phyloP scores from a whole-genome alignment of 495 filamentous ascomycete species.

The Parathielavia appendiculata region DNA sequence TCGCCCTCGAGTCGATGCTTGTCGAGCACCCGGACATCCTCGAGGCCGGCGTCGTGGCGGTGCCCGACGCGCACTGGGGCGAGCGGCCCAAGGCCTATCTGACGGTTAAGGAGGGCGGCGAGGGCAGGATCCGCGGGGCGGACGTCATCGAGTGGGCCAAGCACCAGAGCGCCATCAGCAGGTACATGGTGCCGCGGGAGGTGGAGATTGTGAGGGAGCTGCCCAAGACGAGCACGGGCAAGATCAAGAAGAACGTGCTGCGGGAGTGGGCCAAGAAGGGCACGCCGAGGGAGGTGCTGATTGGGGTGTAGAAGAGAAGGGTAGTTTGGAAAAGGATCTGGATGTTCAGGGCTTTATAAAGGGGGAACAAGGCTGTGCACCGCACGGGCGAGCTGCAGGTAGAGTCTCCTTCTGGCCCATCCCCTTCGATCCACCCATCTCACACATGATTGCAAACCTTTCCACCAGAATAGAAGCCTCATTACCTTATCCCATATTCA shows the following conservation, averaged over 20 bases:
- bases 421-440: too few species aligned
- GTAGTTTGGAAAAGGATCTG: background rate
- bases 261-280: conserved; percentile 73
- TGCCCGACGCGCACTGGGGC: conserved; percentile 88
- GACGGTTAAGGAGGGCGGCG: conserved; percentile 55
- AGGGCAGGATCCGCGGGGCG: conserved; percentile 51
- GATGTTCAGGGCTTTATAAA: background rate
- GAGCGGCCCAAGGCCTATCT: conserved; percentile 92
- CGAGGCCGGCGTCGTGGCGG: conserved; percentile 86
- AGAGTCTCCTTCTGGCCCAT: too few species aligned
- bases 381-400: too few species aligned
- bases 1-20: conserved; percentile 90
- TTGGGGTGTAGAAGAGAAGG: background rate
- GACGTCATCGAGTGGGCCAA: conserved; percentile 86
- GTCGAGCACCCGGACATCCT: conserved; percentile 81
- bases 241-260: conserved; percentile 91
- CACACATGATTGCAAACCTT: too few species aligned
- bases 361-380: too few species aligned
- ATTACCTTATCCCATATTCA: too few species aligned
- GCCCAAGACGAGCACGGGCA: conserved; percentile 95
- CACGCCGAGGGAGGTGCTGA: conserved; percentile 16
- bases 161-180: conserved; percentile 68
- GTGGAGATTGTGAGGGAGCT: conserved; percentile 83
- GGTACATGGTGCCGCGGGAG: conserved; percentile 93
- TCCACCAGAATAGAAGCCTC: background rate